Conservation (phyloP, 495 filamentous ascomycete genomes). For the Penicillium dipodomyicola region DNA sequence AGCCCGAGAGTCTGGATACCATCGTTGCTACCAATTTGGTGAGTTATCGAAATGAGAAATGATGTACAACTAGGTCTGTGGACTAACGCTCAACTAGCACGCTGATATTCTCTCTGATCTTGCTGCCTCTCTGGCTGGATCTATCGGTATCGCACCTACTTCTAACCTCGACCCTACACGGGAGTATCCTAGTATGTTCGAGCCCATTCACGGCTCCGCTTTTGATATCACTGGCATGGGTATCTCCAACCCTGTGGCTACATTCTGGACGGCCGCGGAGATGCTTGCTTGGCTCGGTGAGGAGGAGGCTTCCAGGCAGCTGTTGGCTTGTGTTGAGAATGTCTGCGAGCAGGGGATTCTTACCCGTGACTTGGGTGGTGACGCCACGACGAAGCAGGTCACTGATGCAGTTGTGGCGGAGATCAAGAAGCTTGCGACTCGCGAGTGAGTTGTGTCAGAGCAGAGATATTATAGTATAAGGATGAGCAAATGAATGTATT, state of each 20-base stretch:
- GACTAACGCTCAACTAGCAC: constrained; percentile 33
- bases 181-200: constrained; percentile 61
- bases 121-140: constrained; percentile 55
- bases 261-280: constrained; percentile 67
- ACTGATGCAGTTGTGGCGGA: constrained; percentile 61
- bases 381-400: constrained; percentile 54
- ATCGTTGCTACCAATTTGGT: constrained; percentile 57
- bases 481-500: constrained; percentile 2
- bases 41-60: constrained; percentile 2
- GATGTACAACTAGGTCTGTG: background rate
- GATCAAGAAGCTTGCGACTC: constrained; percentile 40
- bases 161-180: constrained; percentile 64
- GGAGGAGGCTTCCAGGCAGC: constrained; percentile 49
- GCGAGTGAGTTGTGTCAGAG: background rate
- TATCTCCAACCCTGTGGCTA: constrained; percentile 68
- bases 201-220: constrained; percentile 66
- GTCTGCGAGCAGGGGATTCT: constrained; percentile 57
- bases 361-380: constrained; percentile 61
- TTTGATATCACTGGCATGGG: constrained; percentile 72
- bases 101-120: constrained; percentile 59
- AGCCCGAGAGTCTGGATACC: constrained; percentile 53
- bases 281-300: constrained; percentile 67
- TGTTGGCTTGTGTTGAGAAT: constrained; percentile 60
- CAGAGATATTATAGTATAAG: background rate
- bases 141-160: constrained; percentile 58